Base-by-base conservation (phyloP, 208 protist genomes). In the Vickermania ingenoplastis region DNA sequence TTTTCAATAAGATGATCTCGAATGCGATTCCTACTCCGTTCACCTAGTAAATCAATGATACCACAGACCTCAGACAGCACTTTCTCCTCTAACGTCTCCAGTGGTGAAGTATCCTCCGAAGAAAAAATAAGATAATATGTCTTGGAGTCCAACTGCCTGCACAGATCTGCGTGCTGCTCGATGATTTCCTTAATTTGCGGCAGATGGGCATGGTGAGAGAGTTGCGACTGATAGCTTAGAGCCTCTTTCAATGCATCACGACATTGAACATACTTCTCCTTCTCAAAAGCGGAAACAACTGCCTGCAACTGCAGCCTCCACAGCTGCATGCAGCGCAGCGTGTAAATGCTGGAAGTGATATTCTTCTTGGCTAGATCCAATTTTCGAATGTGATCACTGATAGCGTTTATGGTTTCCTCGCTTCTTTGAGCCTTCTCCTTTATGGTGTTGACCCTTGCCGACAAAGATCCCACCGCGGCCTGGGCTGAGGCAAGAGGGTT, bases 281-380 rank as follows among this genome's bases (percentile, higher is more conserved):
- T 79, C 30, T 95, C 74, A 61, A 91, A 94, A 7, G 89, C 75
- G 0, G 72, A 78, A 5, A 81, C 79, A 11, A 97, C 77, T 3
- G 79, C 69, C 63, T 97, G 89, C 17, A 97, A 63, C 54, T 91
- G 81, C 31, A 92, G 67, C 73, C 94, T 94, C 75, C 91, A 96
- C 67, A 97, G 76, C 62, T 97, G 89, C 31, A 97, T 79, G 21
- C 83, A 92, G 26, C 91, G 87, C 31, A 98, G 74, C 14, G 91
- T 95, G 63, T 83, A 95, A 59, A 98, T 97, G 52, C 86, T 91
- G 5, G 74, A 29, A 1, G 89, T 96, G 3, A 98, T 76, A 61
- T 98, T 96, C 7, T 74, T 92, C 65, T 98, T 98, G 28, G 91
- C 96, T 53, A 84, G 94, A 67, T 98, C 96, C 17, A 98, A 81